Percentiles rank a stretch among this genome's conserved stretches.
Evolutionary conservation across 331 rosid genomes (phyloP).

Genomic region (Acacia pycnantha): DNA sequence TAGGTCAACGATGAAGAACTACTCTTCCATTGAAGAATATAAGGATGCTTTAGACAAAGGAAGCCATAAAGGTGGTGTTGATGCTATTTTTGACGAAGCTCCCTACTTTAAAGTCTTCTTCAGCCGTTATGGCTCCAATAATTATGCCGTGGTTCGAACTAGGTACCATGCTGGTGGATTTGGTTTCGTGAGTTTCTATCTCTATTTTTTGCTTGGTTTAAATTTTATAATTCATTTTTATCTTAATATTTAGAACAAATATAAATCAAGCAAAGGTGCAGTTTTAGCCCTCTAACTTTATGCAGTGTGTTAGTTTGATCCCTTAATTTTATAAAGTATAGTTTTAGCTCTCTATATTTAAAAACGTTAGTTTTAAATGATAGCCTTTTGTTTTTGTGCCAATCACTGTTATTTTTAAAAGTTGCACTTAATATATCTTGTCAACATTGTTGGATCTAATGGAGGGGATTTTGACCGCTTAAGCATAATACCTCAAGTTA

Average conservation of each 20-base stretch:
- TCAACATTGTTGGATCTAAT: no score
- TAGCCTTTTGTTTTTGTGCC: background rate
- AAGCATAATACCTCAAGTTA: no score
- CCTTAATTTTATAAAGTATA: no score
- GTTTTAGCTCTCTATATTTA: background rate
- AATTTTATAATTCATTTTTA: background rate
- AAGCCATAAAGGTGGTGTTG: slow-evolving; percentile 1
- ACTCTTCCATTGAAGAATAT: slow-evolving; percentile 18
- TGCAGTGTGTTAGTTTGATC: no score
- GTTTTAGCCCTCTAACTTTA: background rate
- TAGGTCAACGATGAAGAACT: background rate
- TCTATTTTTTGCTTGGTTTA: background rate
- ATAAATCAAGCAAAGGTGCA: no score
- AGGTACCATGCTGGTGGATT: background rate
- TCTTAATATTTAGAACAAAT: background rate
- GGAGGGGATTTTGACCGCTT: no score
- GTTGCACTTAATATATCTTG: background rate
- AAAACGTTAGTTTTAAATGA: no score
- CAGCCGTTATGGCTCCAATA: background rate
- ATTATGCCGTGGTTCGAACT: background rate
- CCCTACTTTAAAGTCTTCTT: background rate
- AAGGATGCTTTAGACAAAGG: background rate
- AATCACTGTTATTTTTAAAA: background rate
- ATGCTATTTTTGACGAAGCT: slow-evolving; percentile 1
- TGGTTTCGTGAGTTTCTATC: slow-evolving; percentile 1